Base-by-base conservation (phyloP, 2,329 filamentous ascomycete species). In the Trichoderma sp. region DNA sequence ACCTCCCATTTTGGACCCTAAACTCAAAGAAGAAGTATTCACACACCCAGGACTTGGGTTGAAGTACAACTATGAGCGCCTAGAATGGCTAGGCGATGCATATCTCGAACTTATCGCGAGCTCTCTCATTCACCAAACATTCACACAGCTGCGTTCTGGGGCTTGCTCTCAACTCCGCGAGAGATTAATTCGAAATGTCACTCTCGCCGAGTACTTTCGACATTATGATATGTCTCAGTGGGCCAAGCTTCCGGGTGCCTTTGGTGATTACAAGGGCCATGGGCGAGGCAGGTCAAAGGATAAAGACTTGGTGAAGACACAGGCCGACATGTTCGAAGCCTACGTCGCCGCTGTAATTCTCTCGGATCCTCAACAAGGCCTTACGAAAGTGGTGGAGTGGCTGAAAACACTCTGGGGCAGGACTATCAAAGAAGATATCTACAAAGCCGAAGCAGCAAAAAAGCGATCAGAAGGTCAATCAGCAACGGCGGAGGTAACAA, bases 81-180 rank as follows among this genome's bases (percentile, higher is more conserved):
- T 98, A 7, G 95, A 98, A 81, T 94, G 95, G 83, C 85, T 97
- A 8, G 95, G 95, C 7, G 95, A 98, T 79, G 92, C 93, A 23
- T 95, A 95, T 76, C 84, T 97, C 66, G 92, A 97, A 77, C 82
- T 94, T 66, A 89, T 94, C 61, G 89, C 94, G 6, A 91, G 92
- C 0, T 87, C 89, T 20, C 85, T 97, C 66, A 92, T 98, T 72
- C 93, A 90, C 80, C 84, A 90, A 71, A 92, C 89, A 9, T 96
- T 95, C 77, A 85, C 86, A 1, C 82, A 86, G 13, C 83, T 93
- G 11, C 79, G 88, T 0, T 86, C 92, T 0, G 94, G 94, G 3
- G 87, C 90, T 72, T 89, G 90, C 76, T 91, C 92, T 11, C 92
- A 94, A 74, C 83, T 96, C 20, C 90, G 95, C 65, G 94, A 98